phyloP scores from a whole-genome alignment of 768 basidiomycete genomes.

The Leccinellum luteum region DNA sequence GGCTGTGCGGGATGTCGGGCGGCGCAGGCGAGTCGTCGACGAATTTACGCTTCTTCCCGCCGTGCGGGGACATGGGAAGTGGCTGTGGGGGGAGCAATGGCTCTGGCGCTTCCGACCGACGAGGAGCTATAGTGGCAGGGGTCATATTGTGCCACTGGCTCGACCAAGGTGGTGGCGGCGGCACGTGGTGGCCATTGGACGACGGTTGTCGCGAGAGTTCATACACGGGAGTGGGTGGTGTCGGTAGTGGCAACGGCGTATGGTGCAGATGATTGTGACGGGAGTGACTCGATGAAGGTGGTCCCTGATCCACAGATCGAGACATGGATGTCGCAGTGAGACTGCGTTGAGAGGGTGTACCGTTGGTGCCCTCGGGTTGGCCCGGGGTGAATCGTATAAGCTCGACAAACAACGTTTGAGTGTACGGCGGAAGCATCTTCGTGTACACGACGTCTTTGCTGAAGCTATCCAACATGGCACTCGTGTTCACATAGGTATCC shows the following conservation, averaged over 20 bases:
- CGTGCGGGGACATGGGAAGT: slow-evolving; percentile 28
- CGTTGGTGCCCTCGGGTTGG: slow-evolving; percentile 28
- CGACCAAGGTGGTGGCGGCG: slow-evolving; percentile 35
- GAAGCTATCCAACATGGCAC: slow-evolving; percentile 70
- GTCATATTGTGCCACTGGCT: slow-evolving; percentile 29
- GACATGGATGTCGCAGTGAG: slow-evolving; percentile 15
- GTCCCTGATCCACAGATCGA: slow-evolving; percentile 27
- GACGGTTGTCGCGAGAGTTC: slow-evolving; percentile 31
- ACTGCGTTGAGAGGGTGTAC: slow-evolving; percentile 15
- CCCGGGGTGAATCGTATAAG: slow-evolving; percentile 48
- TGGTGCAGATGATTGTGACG: slow-evolving; percentile 30
- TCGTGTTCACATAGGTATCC: slow-evolving; percentile 68
- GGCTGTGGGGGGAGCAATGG: slow-evolving; percentile 4
- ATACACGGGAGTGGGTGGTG: slow-evolving; percentile 35
- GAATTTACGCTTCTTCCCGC: slow-evolving; percentile 35
- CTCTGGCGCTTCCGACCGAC: slow-evolving; percentile 28
- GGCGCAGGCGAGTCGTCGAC: slow-evolving; percentile 32
- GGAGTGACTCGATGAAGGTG: slow-evolving; percentile 31
- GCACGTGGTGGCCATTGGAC: slow-evolving; percentile 34
- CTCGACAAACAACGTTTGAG: slow-evolving; percentile 71
- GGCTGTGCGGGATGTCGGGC: slow-evolving; percentile 13
- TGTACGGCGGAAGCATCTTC: slow-evolving; percentile 60
- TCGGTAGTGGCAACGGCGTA: slow-evolving; percentile 30
- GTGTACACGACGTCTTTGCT: slow-evolving; percentile 72
- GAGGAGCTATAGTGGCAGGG: slow-evolving; percentile 11